A percentile compares a stretch with the other conserved stretches of the same genome.
Evolutionary conservation across 2,329 filamentous ascomycete species (phyloP).

Genomic region (Clonostachys solani): DNA sequence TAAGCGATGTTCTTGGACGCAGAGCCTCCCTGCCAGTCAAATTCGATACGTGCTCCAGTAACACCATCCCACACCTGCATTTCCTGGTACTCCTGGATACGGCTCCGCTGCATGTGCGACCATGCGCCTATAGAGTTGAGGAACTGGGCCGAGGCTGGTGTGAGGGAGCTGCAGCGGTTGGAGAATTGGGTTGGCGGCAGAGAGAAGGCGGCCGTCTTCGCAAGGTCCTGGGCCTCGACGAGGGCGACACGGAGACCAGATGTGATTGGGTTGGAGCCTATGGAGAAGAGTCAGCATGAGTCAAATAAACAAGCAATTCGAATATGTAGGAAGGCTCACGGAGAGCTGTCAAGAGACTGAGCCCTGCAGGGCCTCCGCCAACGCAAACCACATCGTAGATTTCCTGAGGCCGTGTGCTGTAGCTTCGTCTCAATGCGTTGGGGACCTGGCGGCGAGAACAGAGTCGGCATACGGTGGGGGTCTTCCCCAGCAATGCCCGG

Average conservation of each 20-base stretch:
- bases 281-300: neutral
- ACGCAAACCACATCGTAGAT: conserved; percentile 93
- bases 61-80: conserved; percentile 99
- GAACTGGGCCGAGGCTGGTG: conserved; percentile 80
- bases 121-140: conserved; percentile 82
- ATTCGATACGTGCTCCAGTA: conserved; percentile 80
- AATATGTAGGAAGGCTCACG: conserved; percentile 41
- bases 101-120: conserved; percentile 65
- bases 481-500: conserved; percentile 9
- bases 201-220: conserved; percentile 61
- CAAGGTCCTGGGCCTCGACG: conserved; percentile 83
- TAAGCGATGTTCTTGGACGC: conserved; percentile 70
- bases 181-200: conserved; percentile 70
- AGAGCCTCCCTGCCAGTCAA: conserved; percentile 62
- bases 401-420: conserved; percentile 50
- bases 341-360: conserved; percentile 75
- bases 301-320: neutral
- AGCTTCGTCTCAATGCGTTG: conserved; percentile 30
- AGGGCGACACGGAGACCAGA: conserved; percentile 78
- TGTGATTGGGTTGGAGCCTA: conserved; percentile 73
- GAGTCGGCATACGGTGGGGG: conserved; percentile 38
- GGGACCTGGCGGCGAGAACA: conserved; percentile 33
- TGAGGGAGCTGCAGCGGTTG: conserved; percentile 93
- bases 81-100: conserved; percentile 84
- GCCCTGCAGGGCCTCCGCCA: conserved; percentile 82